phyloP scores from a whole-genome alignment of 2,329 filamentous ascomycete species.

The Aureobasidium sp. region DNA sequence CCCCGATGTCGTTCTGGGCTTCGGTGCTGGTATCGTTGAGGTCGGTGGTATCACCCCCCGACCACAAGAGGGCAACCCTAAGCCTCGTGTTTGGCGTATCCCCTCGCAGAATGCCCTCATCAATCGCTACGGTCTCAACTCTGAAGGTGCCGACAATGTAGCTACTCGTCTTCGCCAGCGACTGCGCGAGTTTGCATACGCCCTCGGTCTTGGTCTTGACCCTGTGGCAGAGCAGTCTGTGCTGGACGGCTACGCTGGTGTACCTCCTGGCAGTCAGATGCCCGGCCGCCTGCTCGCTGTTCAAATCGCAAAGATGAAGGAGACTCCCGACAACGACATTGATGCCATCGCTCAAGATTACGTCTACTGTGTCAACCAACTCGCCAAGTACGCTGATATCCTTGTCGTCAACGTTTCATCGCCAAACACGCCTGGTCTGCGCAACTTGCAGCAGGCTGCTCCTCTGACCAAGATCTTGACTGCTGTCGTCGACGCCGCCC shows the following conservation, averaged over 20 bases:
- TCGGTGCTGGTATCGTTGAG: slow-evolving; percentile 83
- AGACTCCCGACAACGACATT: slow-evolving; percentile 77
- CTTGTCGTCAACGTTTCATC: slow-evolving; percentile 98
- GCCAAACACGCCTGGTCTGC: slow-evolving; percentile 87
- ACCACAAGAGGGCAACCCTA: slow-evolving; percentile 83
- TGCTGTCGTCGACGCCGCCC: slow-evolving; percentile 75
- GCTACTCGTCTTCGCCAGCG: slow-evolving; percentile 71
- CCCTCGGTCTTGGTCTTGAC: slow-evolving; percentile 57
- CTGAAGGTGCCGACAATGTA: slow-evolving; percentile 79
- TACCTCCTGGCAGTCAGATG: slow-evolving; percentile 74
- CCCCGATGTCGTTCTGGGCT: slow-evolving; percentile 72
- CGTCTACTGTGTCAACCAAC: slow-evolving; percentile 75
- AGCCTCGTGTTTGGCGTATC: slow-evolving; percentile 80
- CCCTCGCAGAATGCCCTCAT: slow-evolving; percentile 79
- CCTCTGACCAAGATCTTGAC: slow-evolving; percentile 74
- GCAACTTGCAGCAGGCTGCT: slow-evolving; percentile 76
- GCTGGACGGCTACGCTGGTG: slow-evolving; percentile 65
- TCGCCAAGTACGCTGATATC: slow-evolving; percentile 87
- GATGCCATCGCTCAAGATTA: slow-evolving; percentile 73
- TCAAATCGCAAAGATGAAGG: slow-evolving; percentile 95
- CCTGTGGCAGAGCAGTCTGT: slow-evolving; percentile 62
- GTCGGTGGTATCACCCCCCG: slow-evolving; percentile 83
- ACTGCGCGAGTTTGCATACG: slow-evolving; percentile 68
- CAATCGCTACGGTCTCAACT: slow-evolving; percentile 95
- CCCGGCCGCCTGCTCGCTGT: slow-evolving; percentile 75